Conservation (phyloP, 176 grass and related monocot species). For the Oryza brachyantha region DNA sequence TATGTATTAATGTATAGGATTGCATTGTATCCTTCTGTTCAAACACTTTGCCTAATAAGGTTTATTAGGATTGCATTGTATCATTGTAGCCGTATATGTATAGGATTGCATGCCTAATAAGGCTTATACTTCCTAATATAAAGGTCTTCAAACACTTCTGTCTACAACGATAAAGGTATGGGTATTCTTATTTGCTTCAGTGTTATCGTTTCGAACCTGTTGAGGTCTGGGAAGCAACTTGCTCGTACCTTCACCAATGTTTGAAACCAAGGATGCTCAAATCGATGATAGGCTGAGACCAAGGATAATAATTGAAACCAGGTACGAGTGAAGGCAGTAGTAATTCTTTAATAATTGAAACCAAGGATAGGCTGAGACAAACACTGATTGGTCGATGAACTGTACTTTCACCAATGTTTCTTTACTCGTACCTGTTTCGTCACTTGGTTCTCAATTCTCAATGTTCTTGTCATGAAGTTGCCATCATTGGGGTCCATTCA, state of each 20-base stretch:
- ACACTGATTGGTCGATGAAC: neutral
- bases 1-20: too few relatives aligned
- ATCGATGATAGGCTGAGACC: too few relatives aligned
- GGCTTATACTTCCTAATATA: too few relatives aligned
- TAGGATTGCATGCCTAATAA: too few relatives aligned
- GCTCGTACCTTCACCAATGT: too few relatives aligned
- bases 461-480: neutral
- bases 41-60: too few relatives aligned
- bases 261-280: too few relatives aligned
- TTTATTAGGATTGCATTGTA: too few relatives aligned
- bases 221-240: neutral
- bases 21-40: too few relatives aligned
- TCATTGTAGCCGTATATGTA: too few relatives aligned
- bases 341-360: neutral
- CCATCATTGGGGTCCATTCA: neutral
- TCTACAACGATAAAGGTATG: neutral
- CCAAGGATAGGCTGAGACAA: neutral
- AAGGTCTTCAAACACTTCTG: neutral
- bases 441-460: neutral
- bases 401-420: neutral
- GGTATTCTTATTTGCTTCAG: neutral
- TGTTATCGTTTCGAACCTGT: neutral
- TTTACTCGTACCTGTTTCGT: neutral
- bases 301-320: too few relatives aligned
- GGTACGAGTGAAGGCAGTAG: neutral